These are phyloP conservation scores for Xylaria intraflava DNA, from an alignment of 495 filamentous ascomycete species.

Conservation along the genomic window DNA sequence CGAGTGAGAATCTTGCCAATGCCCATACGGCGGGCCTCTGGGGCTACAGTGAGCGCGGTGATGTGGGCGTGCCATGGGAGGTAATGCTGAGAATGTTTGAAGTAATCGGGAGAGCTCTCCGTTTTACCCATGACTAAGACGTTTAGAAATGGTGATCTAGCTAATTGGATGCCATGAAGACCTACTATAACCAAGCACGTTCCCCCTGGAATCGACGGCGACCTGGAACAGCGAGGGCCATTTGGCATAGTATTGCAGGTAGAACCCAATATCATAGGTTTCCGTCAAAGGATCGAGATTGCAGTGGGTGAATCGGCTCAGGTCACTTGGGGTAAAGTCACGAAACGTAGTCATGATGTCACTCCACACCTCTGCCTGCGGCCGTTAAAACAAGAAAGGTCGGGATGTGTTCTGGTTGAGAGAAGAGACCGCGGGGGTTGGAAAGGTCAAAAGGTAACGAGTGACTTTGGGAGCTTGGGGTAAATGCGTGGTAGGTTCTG, in stretches of 20 bases:
- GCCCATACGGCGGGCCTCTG: constrained; percentile 74
- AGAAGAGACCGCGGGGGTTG: background rate
- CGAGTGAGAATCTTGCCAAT: constrained; percentile 73
- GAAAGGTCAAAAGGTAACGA: no score
- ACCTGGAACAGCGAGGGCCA: constrained; percentile 92
- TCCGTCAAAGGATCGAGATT: constrained; percentile 94
- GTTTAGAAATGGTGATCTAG: background rate
- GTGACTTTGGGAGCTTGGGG: no score
- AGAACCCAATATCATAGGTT: constrained; percentile 92
- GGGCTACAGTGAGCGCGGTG: constrained; percentile 89
- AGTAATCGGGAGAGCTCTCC: constrained; percentile 72
- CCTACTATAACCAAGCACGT: constrained; percentile 89
- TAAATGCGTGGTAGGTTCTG: no score
- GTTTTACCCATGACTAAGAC: constrained; percentile 89
- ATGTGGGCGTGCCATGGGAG: constrained; percentile 98
- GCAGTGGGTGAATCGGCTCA: constrained; percentile 63
- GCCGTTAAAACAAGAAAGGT: background rate
- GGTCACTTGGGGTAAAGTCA: constrained; percentile 38
- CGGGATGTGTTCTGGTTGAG: background rate
- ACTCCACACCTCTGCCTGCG: background rate
- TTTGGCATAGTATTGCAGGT: constrained; percentile 86
- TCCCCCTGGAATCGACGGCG: constrained; percentile 70
- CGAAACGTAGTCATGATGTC: constrained; percentile 41
- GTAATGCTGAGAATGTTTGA: constrained; percentile 70
- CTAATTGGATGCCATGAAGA: background rate